Evolutionary conservation across 2,329 filamentous ascomycete genomes (phyloP).

Genomic region (Knoxdaviesia proteae): DNA sequence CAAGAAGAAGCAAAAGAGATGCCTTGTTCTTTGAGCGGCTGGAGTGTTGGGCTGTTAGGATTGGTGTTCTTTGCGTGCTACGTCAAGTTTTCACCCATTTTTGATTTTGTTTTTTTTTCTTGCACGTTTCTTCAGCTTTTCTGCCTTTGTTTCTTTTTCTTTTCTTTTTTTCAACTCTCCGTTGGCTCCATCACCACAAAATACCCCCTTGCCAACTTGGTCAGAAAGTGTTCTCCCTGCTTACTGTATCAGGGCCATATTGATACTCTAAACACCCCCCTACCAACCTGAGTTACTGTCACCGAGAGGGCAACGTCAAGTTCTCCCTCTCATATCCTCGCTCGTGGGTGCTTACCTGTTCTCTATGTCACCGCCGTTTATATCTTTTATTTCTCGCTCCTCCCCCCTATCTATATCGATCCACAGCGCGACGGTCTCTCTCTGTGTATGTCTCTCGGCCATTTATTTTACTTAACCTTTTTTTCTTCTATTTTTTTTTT

Average conservation of each 20-base stretch:
- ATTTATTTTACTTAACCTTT: constrained; percentile 1
- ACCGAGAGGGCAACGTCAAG: no score
- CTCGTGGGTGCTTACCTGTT: no score
- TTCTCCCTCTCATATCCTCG: no score
- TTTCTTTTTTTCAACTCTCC: constrained; percentile 1
- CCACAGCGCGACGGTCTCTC: neutral
- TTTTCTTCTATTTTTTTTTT: constrained; percentile 1
- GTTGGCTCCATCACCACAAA: neutral
- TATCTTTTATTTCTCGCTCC: no score
- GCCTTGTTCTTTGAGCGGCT: constrained; percentile 39
- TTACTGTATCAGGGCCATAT: no score
- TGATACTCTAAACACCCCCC: no score
- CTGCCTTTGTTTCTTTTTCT: constrained; percentile 2
- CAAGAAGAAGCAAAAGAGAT: constrained; percentile 57
- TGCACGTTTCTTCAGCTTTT: neutral
- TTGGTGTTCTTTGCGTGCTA: neutral
- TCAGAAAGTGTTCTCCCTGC: no score
- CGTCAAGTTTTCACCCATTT: neutral
- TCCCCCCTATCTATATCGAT: no score
- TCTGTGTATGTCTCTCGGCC: constrained; percentile 2
- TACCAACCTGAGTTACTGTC: no score
- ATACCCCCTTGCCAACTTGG: no score
- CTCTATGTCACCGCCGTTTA: no score
- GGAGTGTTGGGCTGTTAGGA: neutral
- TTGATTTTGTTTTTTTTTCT: neutral